Base-by-base conservation (phyloP, 116 monocot genomes). In the Iris pallida region DNA sequence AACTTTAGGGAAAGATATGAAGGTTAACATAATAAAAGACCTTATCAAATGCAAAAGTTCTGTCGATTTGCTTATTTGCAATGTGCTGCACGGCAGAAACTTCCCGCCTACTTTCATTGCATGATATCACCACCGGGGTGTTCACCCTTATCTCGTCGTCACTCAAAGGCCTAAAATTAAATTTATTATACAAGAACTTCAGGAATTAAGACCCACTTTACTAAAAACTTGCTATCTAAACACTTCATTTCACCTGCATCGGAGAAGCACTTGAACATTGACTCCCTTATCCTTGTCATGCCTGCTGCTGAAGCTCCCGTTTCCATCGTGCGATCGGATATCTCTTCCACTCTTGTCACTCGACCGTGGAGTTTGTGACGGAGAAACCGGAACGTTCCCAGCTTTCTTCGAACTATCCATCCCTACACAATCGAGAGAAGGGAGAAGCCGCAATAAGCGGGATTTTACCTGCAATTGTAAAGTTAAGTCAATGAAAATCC, bases 51-150 rank as follows among this genome's bases (percentile, higher is more conserved):
- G 58, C 69, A 80, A 95, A 95, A 4, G 86, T 88, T 59, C 82
- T 81, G 68, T 91, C 91, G 16, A 95, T 95, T 75, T 95, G 95
- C 76, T 95, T 91, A 68, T 91, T 88, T 15, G 86, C 95, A 70
- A 95, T 95, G 47, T 77, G 86, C 76, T 91, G 91, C 30, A 82
- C 53, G 6, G 91, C 95, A 1, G 86, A 69, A 48, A 95, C 88
- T 68, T 95, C 95, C 44, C 95, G 77, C 55, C 86, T 71, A 46
- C 55, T 53, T 76, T 95, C 95, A 64, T 91, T 86, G 79, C 91
- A 95, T 4, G 88, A 88, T 65, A 95, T 91, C 2, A 91, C 95
- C 18, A 84, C 69, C 5, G 95, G 91, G 17, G 91, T 91, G 54
- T 80, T 71, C 68, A 84, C 16, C 76, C 79, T 83, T 14, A 59